Percentiles rank a stretch among this genome's conserved stretches.
phyloP scores from a whole-genome alignment of 805 yeast genomes.

The Saturnispora halmiae region DNA sequence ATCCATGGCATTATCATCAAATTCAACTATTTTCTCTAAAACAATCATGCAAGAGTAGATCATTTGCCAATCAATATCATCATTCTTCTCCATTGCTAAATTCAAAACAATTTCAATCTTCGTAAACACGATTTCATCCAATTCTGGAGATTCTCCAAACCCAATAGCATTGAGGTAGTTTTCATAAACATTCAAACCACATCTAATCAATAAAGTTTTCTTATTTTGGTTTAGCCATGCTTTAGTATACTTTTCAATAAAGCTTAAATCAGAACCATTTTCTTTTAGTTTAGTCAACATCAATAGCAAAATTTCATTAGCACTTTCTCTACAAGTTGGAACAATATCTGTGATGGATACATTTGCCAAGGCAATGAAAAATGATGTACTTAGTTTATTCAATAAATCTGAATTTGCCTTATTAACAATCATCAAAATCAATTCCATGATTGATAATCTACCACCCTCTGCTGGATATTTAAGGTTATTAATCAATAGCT shows the following conservation, averaged over 20 bases:
- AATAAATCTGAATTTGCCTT: slow-evolving; percentile 56
- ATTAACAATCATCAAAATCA: slow-evolving; percentile 58
- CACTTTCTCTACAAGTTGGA: slow-evolving; percentile 75
- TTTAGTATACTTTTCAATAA: slow-evolving; percentile 34
- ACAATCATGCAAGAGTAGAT: slow-evolving; percentile 58
- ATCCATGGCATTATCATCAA: slow-evolving; percentile 28
- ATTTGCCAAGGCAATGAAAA: slow-evolving; percentile 75
- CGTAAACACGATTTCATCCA: slow-evolving; percentile 25
- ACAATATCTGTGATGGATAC: slow-evolving; percentile 71
- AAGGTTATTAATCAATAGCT: slow-evolving; percentile 69
- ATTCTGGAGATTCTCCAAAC: slow-evolving; percentile 23
- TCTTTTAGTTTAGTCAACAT: slow-evolving; percentile 43
- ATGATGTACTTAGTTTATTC: slow-evolving; percentile 56
- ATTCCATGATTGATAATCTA: slow-evolving; percentile 82
- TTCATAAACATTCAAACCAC: slow-evolving; percentile 68
- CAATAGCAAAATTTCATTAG: slow-evolving; percentile 48
- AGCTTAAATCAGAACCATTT: slow-evolving; percentile 20
- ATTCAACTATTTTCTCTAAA: slow-evolving; percentile 16
- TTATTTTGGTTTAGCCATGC: slow-evolving; percentile 58
- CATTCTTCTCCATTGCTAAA: slow-evolving; percentile 29
- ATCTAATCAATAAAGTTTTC: slow-evolving; percentile 47
- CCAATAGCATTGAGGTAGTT: slow-evolving; percentile 46
- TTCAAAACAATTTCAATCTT: slow-evolving; percentile 17
- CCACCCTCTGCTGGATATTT: slow-evolving; percentile 82
- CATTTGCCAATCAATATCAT: slow-evolving; percentile 58